These are phyloP conservation scores for Pyricularia grisea DNA, from an alignment of 2,329 filamentous ascomycete species.

Conservation along the genomic window DNA sequence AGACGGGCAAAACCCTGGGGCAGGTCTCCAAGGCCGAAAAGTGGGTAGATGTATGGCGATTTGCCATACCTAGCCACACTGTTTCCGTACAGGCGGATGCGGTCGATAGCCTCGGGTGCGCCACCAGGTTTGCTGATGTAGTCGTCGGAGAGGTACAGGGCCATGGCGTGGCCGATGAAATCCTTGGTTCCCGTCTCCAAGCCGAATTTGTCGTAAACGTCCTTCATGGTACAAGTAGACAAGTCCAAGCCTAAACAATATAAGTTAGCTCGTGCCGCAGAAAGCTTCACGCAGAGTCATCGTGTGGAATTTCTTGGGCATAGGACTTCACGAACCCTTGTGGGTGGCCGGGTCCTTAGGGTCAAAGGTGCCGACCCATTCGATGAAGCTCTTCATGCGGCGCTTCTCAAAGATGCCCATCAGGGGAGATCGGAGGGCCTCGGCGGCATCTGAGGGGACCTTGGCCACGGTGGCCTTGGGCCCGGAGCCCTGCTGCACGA, in stretches of 20 bases:
- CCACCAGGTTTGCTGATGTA: constrained; percentile 68
- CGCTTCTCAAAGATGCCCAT: constrained; percentile 99
- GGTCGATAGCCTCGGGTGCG: constrained; percentile 78
- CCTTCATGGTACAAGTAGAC: constrained; percentile 77
- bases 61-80: constrained; percentile 97
- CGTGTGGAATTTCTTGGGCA: background rate
- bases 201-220: constrained; percentile 97
- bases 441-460: constrained; percentile 85
- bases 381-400: constrained; percentile 90
- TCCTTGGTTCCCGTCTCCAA: constrained; percentile 84
- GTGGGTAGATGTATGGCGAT: constrained; percentile 97
- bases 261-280: background rate
- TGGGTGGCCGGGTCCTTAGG: constrained; percentile 73
- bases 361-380: constrained; percentile 88
- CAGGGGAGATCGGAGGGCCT: constrained; percentile 83
- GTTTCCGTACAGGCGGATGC: constrained; percentile 93
- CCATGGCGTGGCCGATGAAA: constrained; percentile 98
- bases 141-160: constrained; percentile 81
- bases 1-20: constrained; percentile 96
- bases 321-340: constrained; percentile 55
- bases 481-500: constrained; percentile 81
- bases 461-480: constrained; percentile 87
- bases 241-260: constrained; percentile 62
- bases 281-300: background rate
- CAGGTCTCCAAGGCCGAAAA: constrained; percentile 94